phyloP scores from a whole-genome alignment of 257 asterid genomes.

The Penstemon eatonii region DNA sequence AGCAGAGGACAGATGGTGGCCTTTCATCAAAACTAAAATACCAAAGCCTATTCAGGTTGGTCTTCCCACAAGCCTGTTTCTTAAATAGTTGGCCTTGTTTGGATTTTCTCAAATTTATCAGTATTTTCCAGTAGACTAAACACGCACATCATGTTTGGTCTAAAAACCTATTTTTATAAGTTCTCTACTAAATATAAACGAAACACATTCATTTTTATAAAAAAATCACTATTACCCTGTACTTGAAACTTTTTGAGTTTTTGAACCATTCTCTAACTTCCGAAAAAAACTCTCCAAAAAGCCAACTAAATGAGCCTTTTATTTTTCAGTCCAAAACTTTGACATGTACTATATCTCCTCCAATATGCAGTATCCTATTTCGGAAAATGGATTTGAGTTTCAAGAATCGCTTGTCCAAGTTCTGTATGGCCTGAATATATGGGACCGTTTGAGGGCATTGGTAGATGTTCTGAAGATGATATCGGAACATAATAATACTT shows the following conservation, averaged over 20 bases:
- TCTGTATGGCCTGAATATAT: constrained; percentile 70
- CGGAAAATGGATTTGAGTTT: constrained; percentile 79
- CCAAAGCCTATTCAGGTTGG: constrained; percentile 95
- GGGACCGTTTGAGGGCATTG: constrained; percentile 80
- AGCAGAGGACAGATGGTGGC: constrained; percentile 98
- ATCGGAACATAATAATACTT: constrained; percentile 46
- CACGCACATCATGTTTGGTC: too few relatives aligned
- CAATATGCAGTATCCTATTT: constrained; percentile 69
- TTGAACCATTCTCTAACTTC: too few relatives aligned
- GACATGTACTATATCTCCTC: constrained; percentile 17
- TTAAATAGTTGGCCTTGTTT: not conserved
- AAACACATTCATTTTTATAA: too few relatives aligned
- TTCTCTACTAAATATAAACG: too few relatives aligned
- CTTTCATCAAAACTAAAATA: constrained; percentile 83
- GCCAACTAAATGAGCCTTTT: too few relatives aligned
- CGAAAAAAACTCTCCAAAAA: too few relatives aligned
- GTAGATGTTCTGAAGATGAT: constrained; percentile 72
- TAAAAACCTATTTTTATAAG: too few relatives aligned
- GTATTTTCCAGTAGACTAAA: too few relatives aligned
- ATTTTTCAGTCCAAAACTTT: constrained; percentile 9
- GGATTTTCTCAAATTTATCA: too few relatives aligned
- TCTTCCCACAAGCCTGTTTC: not conserved
- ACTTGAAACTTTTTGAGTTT: too few relatives aligned
- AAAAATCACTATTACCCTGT: too few relatives aligned
- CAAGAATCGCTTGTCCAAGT: constrained; percentile 77